Evolutionary conservation across 805 yeast genomes (phyloP).

Genomic region (Teunomyces kruisii): DNA sequence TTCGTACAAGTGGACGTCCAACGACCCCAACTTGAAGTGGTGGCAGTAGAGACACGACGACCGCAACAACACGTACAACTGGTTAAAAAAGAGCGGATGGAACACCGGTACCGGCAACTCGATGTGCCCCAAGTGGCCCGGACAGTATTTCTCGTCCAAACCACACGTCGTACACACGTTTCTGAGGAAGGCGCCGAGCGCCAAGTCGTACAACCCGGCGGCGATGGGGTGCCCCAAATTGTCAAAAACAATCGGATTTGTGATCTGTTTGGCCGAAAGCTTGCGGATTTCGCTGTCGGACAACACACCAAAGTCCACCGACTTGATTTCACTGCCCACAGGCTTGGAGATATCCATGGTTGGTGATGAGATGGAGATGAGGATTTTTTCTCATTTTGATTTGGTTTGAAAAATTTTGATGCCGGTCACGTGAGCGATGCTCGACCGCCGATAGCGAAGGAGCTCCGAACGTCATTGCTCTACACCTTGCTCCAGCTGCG

Average conservation of each 20-base stretch:
- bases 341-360: constrained; percentile 95
- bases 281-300: constrained; percentile 79
- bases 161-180: constrained; percentile 96
- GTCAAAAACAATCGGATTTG: constrained; percentile 94
- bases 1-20: constrained; percentile 72
- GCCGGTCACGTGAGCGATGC: not conserved
- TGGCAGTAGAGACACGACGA: constrained; percentile 89
- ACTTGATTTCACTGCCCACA: constrained; percentile 87
- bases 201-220: constrained; percentile 90
- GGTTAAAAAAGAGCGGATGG: constrained; percentile 92
- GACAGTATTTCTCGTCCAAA: constrained; percentile 88
- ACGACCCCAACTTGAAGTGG: constrained; percentile 65
- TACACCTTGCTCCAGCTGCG: too few relatives aligned
- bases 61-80: constrained; percentile 80
- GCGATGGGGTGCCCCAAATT: constrained; percentile 93
- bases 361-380: constrained; percentile 5
- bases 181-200: constrained; percentile 90
- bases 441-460: too few relatives aligned
- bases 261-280: constrained; percentile 91
- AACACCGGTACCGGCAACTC: constrained; percentile 95
- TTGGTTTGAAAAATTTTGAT: not conserved
- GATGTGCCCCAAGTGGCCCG: constrained; percentile 98
- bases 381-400: not conserved
- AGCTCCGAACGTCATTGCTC: too few relatives aligned
- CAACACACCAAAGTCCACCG: constrained; percentile 89